phyloP scores from a whole-genome alignment of 2,329 filamentous ascomycete species.

The Helotiales sp. region DNA sequence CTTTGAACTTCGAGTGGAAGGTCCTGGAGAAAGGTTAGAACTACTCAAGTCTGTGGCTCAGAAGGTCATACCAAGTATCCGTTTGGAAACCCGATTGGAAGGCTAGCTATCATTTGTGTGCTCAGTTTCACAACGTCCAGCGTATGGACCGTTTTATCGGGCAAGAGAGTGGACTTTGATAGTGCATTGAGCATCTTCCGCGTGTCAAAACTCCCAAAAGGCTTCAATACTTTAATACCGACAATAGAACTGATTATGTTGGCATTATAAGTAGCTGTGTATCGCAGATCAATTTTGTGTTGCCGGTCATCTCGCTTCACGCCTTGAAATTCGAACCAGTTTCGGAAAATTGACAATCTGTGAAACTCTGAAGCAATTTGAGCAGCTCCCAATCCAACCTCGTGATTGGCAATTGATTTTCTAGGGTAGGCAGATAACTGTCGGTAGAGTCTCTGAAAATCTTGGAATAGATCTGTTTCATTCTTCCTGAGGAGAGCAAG shows the following conservation, averaged over 20 bases:
- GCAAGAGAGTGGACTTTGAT: conserved; percentile 21
- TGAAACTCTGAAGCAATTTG: conserved; percentile 10
- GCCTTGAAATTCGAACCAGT: conserved; percentile 9
- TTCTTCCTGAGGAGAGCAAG: conserved; percentile 22
- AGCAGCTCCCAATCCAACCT: background rate
- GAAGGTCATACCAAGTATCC: conserved; percentile 18
- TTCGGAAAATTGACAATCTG: conserved; percentile 13
- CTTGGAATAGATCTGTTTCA: conserved; percentile 22
- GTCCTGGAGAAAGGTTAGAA: conserved; percentile 16
- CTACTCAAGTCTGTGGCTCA: background rate
- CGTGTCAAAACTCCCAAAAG: conserved; percentile 14
- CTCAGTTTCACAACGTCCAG: conserved; percentile 10
- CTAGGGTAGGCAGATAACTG: conserved; percentile 14
- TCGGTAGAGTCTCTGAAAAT: conserved; percentile 14
- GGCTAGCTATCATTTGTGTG: conserved; percentile 2
- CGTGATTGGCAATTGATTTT: conserved; percentile 7
- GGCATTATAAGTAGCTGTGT: conserved; percentile 13
- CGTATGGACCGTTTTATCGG: conserved; percentile 6
- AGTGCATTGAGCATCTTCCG: conserved; percentile 24
- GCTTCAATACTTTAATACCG: conserved; percentile 11
- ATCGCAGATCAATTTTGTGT: conserved; percentile 13
- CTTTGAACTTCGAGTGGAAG: conserved; percentile 3
- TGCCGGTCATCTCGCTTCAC: conserved; percentile 2
- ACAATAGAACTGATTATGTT: conserved; percentile 17
- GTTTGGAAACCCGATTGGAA: conserved; percentile 15